These are phyloP conservation scores for Tulasnella sp. DNA, from an alignment of 768 basidiomycete genomes.

Conservation along the genomic window DNA sequence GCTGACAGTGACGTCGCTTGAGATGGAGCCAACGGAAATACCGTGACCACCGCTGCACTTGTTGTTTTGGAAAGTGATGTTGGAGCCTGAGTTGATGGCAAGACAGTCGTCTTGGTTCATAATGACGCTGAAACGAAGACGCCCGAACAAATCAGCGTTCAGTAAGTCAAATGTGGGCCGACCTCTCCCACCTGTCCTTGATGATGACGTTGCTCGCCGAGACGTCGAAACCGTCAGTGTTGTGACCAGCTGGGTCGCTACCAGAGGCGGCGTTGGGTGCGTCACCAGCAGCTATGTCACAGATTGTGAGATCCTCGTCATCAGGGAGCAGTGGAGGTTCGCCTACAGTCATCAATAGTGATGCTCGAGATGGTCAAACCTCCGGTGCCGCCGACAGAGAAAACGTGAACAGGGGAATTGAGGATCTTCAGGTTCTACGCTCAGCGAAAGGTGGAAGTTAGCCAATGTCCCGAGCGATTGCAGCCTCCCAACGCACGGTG, in stretches of 20 bases:
- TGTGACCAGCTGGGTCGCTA: constrained; percentile 37
- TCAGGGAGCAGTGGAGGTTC: background rate
- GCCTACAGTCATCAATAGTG: constrained; percentile 51
- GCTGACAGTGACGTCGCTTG: constrained; percentile 40
- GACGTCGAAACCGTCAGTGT: constrained; percentile 29
- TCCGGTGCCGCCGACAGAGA: constrained; percentile 30
- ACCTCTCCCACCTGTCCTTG: constrained; percentile 14
- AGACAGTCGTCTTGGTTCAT: constrained; percentile 51
- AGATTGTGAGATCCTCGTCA: background rate
- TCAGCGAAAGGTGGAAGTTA: background rate
- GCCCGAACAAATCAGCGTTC: background rate
- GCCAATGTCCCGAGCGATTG: background rate
- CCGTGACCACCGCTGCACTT: constrained; percentile 55
- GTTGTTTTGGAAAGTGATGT: constrained; percentile 40
- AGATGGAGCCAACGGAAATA: constrained; percentile 55
- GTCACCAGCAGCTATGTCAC: constrained; percentile 43
- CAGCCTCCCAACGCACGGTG: constrained; percentile 25
- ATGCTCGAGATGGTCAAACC: constrained; percentile 39
- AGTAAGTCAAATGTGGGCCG: background rate
- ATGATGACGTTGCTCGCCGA: constrained; percentile 22
- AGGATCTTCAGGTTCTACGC: constrained; percentile 33
- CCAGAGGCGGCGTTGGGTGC: constrained; percentile 45
- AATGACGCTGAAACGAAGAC: constrained; percentile 17
- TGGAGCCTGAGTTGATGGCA: constrained; percentile 39
- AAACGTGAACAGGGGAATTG: constrained; percentile 37